A percentile compares a stretch with the other conserved stretches of the same genome.
These are phyloP conservation scores for Micractinium sp. DNA, from an alignment of 139 green algal genomes.

Conservation along the genomic window DNA sequence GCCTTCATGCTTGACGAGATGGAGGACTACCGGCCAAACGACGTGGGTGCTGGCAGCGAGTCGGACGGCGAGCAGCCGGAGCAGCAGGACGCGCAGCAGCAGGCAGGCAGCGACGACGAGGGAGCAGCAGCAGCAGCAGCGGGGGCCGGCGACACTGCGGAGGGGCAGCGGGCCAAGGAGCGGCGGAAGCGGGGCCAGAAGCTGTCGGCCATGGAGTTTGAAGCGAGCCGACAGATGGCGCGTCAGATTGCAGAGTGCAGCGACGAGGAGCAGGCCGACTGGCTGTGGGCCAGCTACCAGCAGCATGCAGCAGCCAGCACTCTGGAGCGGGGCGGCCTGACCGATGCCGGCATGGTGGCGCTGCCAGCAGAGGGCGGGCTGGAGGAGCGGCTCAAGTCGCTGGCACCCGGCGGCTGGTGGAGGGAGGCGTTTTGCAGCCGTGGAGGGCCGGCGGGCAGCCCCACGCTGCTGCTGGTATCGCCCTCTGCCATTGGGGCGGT, in stretches of 20 bases:
- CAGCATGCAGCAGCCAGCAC: slow-evolving; percentile 20
- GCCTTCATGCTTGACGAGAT: slow-evolving; percentile 2
- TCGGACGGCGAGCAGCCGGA: not conserved
- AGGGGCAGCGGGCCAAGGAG: not conserved
- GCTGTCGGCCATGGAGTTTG: slow-evolving; percentile 38
- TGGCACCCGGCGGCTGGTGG: slow-evolving; percentile 8
- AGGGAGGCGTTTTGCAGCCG: not conserved
- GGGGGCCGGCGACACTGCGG: not conserved
- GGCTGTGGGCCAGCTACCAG: slow-evolving; percentile 36
- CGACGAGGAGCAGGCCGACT: slow-evolving; percentile 37
- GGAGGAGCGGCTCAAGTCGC: slow-evolving; percentile 32
- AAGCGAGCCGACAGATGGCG: slow-evolving; percentile 19
- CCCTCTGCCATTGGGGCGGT: slow-evolving; percentile 24
- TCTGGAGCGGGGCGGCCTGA: slow-evolving; percentile 35
- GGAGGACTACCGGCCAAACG: not conserved
- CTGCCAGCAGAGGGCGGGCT: slow-evolving; percentile 9
- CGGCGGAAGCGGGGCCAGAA: slow-evolving; percentile 15
- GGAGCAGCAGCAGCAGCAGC: not conserved
- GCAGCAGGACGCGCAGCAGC: not conserved
- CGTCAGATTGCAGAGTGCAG: slow-evolving; percentile 13
- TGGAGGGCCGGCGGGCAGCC: not conserved
- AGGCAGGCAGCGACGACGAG: not conserved
- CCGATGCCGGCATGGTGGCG: not conserved
- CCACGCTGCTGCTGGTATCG: slow-evolving; percentile 34
- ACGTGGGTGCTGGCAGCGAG: too few relatives aligned